phyloP scores from a whole-genome alignment of 768 basidiomycete genomes.

The Collybia sordida region DNA sequence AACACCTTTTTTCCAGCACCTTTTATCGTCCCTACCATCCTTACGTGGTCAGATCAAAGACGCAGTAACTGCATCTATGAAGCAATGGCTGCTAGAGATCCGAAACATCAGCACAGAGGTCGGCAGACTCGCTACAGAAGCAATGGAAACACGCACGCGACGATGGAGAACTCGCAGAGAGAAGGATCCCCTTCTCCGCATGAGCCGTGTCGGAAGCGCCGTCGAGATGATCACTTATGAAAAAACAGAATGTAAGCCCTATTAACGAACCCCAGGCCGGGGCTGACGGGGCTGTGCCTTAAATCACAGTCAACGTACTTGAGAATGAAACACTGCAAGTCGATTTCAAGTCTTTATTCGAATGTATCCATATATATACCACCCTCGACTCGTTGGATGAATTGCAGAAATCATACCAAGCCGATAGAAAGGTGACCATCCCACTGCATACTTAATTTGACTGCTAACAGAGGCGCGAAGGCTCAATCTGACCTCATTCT shows the following conservation, averaged over 20 bases:
- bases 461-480: constrained; percentile 35
- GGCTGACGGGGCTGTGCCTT: constrained; percentile 9
- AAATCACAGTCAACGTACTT: constrained; percentile 77
- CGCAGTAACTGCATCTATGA: constrained; percentile 91
- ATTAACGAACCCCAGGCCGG: neutral
- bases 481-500: constrained; percentile 97
- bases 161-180: constrained; percentile 85
- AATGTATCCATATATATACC: constrained; percentile 96
- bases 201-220: constrained; percentile 83
- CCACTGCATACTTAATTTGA: neutral
- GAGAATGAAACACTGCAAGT: constrained; percentile 86
- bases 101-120: constrained; percentile 85
- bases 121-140: constrained; percentile 83
- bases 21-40: constrained; percentile 90
- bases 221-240: constrained; percentile 92
- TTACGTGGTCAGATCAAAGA: constrained; percentile 87
- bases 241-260: constrained; percentile 83
- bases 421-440: constrained; percentile 81
- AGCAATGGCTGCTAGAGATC: constrained; percentile 96
- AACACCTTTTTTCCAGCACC: constrained; percentile 90
- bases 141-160: constrained; percentile 81
- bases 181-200: constrained; percentile 75
- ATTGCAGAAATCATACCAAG: constrained; percentile 89
- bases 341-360: constrained; percentile 93
- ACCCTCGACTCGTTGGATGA: constrained; percentile 89